A percentile compares a stretch with the other conserved stretches of the same genome.
Evolutionary conservation across 148 eudicot species (phyloP).

Genomic region (Mesembryanthemum crystallinum): DNA sequence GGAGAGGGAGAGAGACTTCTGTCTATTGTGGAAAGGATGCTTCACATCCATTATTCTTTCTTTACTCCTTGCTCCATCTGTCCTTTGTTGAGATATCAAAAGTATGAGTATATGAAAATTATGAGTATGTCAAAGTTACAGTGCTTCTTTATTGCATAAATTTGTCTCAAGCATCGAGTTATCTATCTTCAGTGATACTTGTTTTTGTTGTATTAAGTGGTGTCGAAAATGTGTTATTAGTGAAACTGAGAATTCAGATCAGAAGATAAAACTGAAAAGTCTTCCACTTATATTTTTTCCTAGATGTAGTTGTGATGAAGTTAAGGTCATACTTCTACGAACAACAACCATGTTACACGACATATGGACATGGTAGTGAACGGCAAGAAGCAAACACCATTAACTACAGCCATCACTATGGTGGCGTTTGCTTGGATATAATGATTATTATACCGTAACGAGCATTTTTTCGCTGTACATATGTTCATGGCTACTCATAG

Average conservation of each 20-base stretch:
- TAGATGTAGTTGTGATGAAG: not conserved
- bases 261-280: not conserved
- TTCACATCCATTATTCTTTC: too few species aligned
- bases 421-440: too few species aligned
- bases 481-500: too few species aligned
- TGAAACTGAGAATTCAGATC: not conserved
- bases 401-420: not conserved
- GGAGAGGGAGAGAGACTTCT: too few species aligned
- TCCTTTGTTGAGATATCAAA: not conserved
- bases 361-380: slow-evolving; percentile 2
- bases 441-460: too few species aligned
- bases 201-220: not conserved
- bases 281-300: not conserved
- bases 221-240: not conserved
- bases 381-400: not conserved
- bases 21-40: not conserved
- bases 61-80: too few species aligned
- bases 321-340: not conserved
- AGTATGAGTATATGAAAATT: too few species aligned
- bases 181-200: not conserved
- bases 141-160: not conserved
- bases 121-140: not conserved
- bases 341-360: not conserved
- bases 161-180: not conserved
- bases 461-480: too few species aligned